Percentiles rank a stretch among this genome's conserved stretches.
Conservation (phyloP, 768 basidiomycete genomes). For the Tylopilus plumbeoviolaceoides region DNA sequence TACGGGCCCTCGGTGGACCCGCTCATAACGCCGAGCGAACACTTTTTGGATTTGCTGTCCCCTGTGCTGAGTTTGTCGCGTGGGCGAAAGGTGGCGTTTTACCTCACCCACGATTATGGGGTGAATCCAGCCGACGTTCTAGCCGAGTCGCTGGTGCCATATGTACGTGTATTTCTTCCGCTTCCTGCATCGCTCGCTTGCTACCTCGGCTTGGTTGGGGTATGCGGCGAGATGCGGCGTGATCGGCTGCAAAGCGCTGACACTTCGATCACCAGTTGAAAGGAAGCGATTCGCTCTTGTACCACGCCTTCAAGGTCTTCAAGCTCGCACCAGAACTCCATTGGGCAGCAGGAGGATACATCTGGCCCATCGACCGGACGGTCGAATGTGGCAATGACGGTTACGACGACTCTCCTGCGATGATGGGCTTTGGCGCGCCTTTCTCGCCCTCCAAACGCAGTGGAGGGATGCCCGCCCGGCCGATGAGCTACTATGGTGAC, state of each 20-base stretch:
- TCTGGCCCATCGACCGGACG: constrained; percentile 71
- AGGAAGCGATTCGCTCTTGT: constrained; percentile 70
- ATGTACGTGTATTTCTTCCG: constrained; percentile 41
- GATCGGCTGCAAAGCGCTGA: constrained; percentile 16
- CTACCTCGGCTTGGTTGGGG: constrained; percentile 1
- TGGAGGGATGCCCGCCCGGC: constrained; percentile 33
- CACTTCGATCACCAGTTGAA: constrained; percentile 48
- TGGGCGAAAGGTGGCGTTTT: constrained; percentile 70
- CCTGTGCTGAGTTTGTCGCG: constrained; percentile 70
- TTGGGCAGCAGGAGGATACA: constrained; percentile 79
- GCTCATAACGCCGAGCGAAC: constrained; percentile 68
- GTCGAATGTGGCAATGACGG: constrained; percentile 58
- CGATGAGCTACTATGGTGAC: constrained; percentile 44
- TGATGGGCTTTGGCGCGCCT: constrained; percentile 24
- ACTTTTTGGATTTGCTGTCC: constrained; percentile 66
- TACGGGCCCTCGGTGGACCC: constrained; percentile 64
- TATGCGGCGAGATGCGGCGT: constrained; percentile 7
- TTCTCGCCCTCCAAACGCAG: constrained; percentile 23
- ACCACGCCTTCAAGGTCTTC: constrained; percentile 73
- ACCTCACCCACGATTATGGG: constrained; percentile 63
- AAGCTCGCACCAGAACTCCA: constrained; percentile 72
- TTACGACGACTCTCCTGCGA: constrained; percentile 20
- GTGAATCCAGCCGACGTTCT: constrained; percentile 65
- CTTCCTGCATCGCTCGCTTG: constrained; percentile 7
- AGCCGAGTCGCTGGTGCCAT: constrained; percentile 67